Percentiles rank a stretch among this genome's conserved stretches.
These are phyloP conservation scores for Plicaturopsis crispa DNA, from an alignment of 768 basidiomycete species.

Conservation along the genomic window DNA sequence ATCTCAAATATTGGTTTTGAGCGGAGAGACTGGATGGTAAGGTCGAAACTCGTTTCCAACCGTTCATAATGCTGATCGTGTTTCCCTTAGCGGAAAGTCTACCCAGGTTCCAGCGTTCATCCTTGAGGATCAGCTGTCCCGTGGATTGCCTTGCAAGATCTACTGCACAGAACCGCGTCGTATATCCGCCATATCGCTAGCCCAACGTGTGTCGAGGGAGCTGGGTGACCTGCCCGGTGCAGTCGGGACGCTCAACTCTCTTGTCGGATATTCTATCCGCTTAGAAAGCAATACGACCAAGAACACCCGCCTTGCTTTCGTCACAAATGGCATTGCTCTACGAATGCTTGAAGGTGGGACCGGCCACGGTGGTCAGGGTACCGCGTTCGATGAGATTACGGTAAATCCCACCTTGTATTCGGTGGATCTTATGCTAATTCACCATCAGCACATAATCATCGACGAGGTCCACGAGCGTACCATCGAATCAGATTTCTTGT, in stretches of 20 bases:
- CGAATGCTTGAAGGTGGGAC: slow-evolving; percentile 92
- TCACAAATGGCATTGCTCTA: slow-evolving; percentile 92
- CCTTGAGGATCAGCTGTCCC: slow-evolving; percentile 79
- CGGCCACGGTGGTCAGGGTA: slow-evolving; percentile 60
- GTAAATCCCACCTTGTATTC: slow-evolving; percentile 31
- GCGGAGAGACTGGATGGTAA: slow-evolving; percentile 73
- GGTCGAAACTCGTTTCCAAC: slow-evolving; percentile 35
- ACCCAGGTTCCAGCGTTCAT: slow-evolving; percentile 94
- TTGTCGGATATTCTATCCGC: slow-evolving; percentile 93
- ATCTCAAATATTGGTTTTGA: slow-evolving; percentile 83
- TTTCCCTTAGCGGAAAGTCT: slow-evolving; percentile 85
- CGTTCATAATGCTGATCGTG: slow-evolving; percentile 5
- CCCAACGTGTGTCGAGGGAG: slow-evolving; percentile 90
- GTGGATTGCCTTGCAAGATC: slow-evolving; percentile 81
- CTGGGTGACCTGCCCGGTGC: slow-evolving; percentile 77
- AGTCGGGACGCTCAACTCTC: slow-evolving; percentile 68
- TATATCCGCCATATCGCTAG: slow-evolving; percentile 93
- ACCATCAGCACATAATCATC: slow-evolving; percentile 78
- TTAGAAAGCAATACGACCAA: slow-evolving; percentile 81
- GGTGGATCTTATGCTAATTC: slow-evolving; percentile 5
- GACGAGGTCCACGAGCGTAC: slow-evolving; percentile 98
- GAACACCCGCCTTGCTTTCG: slow-evolving; percentile 74
- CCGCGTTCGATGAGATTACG: slow-evolving; percentile 91
- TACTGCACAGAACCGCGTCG: slow-evolving; percentile 93
- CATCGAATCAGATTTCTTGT: slow-evolving; percentile 94